Evolutionary conservation across 805 yeast species (phyloP).

Genomic region (Zygoascus flipseniorum): DNA sequence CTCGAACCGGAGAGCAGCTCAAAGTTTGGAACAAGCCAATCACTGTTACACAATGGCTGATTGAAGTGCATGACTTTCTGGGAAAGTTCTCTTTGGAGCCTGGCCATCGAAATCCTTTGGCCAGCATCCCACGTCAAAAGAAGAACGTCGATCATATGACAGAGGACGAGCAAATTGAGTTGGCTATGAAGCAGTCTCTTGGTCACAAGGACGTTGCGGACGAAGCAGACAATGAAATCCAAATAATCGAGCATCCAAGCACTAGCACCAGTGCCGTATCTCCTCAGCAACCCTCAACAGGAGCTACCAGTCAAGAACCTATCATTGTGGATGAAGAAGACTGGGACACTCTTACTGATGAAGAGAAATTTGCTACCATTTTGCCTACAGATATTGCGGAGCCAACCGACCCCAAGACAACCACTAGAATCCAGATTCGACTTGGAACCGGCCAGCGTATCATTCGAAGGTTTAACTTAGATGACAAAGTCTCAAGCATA

Average conservation of each 20-base stretch:
- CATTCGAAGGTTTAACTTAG: constrained; percentile 55
- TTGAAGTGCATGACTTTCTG: constrained; percentile 64
- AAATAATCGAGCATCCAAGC: constrained; percentile 4
- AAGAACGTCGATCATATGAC: constrained; percentile 58
- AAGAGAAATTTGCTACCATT: constrained; percentile 43
- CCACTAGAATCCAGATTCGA: constrained; percentile 80
- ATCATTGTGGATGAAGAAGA: constrained; percentile 16
- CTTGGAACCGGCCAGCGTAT: constrained; percentile 79
- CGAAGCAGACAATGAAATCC: constrained; percentile 25
- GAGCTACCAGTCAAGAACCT: not conserved
- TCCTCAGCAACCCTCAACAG: not conserved
- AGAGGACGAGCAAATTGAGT: constrained; percentile 77
- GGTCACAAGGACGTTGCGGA: constrained; percentile 27
- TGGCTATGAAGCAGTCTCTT: constrained; percentile 64
- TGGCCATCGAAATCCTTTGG: constrained; percentile 52
- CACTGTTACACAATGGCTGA: constrained; percentile 47
- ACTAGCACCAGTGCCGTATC: not conserved
- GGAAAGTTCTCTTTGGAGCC: constrained; percentile 55
- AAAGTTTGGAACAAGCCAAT: constrained; percentile 66
- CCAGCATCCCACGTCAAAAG: constrained; percentile 37
- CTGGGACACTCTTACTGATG: constrained; percentile 22
- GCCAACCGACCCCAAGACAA: constrained; percentile 40
- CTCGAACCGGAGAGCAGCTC: constrained; percentile 89
- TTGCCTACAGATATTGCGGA: constrained; percentile 57
- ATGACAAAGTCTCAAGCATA: constrained; percentile 50